A percentile compares a stretch with the other conserved stretches of the same genome.
phyloP scores from a whole-genome alignment of 495 filamentous ascomycete genomes.

The Penicillium canescens region DNA sequence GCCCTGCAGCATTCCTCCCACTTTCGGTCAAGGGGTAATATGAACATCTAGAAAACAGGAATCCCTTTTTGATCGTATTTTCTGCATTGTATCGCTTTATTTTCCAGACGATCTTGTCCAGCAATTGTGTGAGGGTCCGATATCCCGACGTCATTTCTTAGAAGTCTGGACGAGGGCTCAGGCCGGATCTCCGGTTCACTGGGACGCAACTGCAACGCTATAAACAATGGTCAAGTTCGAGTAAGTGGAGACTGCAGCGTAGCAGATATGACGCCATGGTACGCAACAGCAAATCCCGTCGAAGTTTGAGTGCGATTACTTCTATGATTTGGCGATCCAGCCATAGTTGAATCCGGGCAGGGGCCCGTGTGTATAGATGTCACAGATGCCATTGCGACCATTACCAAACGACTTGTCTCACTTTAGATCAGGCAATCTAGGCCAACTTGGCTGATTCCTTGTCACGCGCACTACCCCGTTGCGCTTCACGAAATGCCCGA shows the following conservation, averaged over 20 bases:
- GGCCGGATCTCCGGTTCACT: background rate
- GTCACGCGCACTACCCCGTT: background rate
- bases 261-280: constrained; percentile 19
- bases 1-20: background rate
- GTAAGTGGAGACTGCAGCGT: constrained; percentile 18
- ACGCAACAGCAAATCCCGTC: background rate
- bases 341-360: background rate
- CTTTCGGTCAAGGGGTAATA: background rate
- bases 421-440: background rate
- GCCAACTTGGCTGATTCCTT: background rate
- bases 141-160: constrained; percentile 9
- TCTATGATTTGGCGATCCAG: background rate
- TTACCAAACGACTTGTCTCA: constrained; percentile 1
- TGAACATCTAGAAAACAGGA: background rate
- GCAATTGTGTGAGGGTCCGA: background rate
- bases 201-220: constrained; percentile 33
- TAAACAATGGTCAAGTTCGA: constrained; percentile 26
- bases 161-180: background rate
- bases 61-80: background rate
- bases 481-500: background rate
- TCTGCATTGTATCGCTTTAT: background rate
- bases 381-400: background rate
- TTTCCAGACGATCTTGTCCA: background rate
- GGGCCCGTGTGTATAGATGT: background rate
- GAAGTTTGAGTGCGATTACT: background rate